Evolutionary conservation across 169 alveolate genomes (phyloP), one percentile per base, ranked within the genome.

Genomic region (Cryptosporidium bovis): DNA sequence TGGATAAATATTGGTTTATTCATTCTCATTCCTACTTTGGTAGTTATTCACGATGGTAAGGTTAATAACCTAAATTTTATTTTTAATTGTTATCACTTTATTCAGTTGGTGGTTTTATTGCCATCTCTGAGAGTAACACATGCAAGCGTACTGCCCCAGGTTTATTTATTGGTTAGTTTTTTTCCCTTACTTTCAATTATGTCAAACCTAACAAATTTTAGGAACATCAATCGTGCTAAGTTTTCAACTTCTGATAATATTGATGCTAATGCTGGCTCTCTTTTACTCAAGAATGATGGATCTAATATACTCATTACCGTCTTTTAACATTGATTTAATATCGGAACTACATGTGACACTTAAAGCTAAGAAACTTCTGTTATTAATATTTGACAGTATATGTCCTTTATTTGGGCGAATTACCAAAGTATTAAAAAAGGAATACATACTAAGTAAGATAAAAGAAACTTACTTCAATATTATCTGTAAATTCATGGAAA

Each of bases 101-200:
- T 13, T 24, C 33, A 77, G 87, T 77, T 77, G 36, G 87, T 58
- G 87, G 87, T 27, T 77, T 77, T 56, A 77, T 77, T 16, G 18
- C 20, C 4, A 77, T 77, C 8, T 56, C 87, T 44, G 87, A 77
- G 48, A 77, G 77, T 58, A 77, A 77, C 51, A 34, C 87, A 6
- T 77, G 87, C 48, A 77, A 77, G 64, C 40, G 46, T 40, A 77
- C 87, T 18, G 87, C 87, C 7, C 87, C 87, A 31, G 87, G 87
- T 44, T 13, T 77, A 58, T 77, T 46, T 46, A 77, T 77, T n/a
- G 87, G 87, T 77, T 46, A 33, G 87, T 60, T 51, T 51, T 15
- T 24, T 68, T 7, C 15, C 29, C 27, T 29, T 20, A 24, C 16
- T n/a, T 18, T 1, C 15, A 58, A 34, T 33, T 24, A 44, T 58